Base-by-base conservation (phyloP, 768 basidiomycete genomes). In the Calvatia gigantea region DNA sequence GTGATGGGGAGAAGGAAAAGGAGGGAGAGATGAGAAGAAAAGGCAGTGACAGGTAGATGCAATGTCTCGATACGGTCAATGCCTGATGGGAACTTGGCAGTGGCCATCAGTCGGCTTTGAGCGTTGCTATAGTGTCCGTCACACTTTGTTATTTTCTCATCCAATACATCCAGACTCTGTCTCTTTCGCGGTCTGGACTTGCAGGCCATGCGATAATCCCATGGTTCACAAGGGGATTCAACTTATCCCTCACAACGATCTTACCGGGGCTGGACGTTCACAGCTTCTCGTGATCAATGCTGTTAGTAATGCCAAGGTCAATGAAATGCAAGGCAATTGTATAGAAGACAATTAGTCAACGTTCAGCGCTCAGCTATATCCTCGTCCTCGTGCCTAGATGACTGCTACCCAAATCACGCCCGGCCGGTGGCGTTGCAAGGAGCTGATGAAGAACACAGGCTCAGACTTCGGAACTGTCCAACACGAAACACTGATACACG, bases 1-100 rank as follows among this genome's bases (percentile, higher is more conserved):
- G 59, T 47, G 60, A 59, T 54, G 56, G 60, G 60, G 64, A 63
- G 61, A 69, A 60, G 60, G 58, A 59, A 62, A 61, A 57, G 50
- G 53, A 37, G 54, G 47, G 32, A 52, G 50, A 50, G 48, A 54
- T 31, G 53, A 58, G 44, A 23, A 57, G 12, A 8, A 19, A 39
- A 33, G 25, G 54, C 47, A 3, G 23, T 46, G 49, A 39, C 31
- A 15, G 17, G 28, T 17, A 41, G 55, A 39, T 35, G 27, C 39
- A n/a, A 29, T 21, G 35, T 32, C 33, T 17, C 47, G n/a, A n/a
- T n/a, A n/a, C 37, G 37, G 7, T 29, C 17, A 17, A 42, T 21
- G 51, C 37, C 37, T 56, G 54, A 56, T 56, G 46, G 46, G 44
- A 54, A 37, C 25, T 8, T 7, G 51, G 43, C 51, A 43, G 12